Evolutionary conservation across 2,329 filamentous ascomycete genomes (phyloP), one percentile per base, ranked within the genome.

Genomic region (Colletotrichum sp.): DNA sequence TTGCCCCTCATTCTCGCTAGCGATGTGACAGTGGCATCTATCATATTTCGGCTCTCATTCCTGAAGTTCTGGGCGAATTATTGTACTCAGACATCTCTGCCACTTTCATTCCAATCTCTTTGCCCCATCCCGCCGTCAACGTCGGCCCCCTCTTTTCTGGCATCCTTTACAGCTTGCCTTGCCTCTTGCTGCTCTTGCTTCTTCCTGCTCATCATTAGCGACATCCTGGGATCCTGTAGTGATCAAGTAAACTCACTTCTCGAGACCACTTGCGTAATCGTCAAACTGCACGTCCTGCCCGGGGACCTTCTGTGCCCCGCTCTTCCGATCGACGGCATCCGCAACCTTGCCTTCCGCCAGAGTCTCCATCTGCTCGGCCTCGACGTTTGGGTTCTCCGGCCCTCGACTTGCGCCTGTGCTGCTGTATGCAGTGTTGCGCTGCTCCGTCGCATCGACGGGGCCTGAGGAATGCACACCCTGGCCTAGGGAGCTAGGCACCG

Each of bases 321-420:
- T 80, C 78, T 80, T 80, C 28, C 76, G 75, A 30, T 78, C 74
- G 5, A 80, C 79, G 0, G 79, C 79, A 16, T 80, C 77, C 34
- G 79, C 79, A n/a, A 80, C 79, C 71, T 80, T 75, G 27, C 79
- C 79, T 76, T 80, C 79, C 27, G 70, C 73, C 15, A 80, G 25
- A 19, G 79, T 80, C 30, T 77, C 79, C 63, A 80, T 64, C 70
- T 80, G 79, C 65, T 80, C 79, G 7, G 79, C 79, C 25, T 80
- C 71, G 12, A 79, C 79, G 28, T 80, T 80, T 19, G 75, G 68
- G 65, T 80, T 80, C 72, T 80, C 71, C 9, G 27, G 71, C 11
- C 61, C 63, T 8, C 25, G 22, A 12, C 15, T 36, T 6, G 19
- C 59, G 27, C 16, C 52, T n/a, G 30, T 30, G 25, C 59, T 44